Base-by-base conservation (phyloP, 495 filamentous ascomycete species). In the Penicillium odoratum region DNA sequence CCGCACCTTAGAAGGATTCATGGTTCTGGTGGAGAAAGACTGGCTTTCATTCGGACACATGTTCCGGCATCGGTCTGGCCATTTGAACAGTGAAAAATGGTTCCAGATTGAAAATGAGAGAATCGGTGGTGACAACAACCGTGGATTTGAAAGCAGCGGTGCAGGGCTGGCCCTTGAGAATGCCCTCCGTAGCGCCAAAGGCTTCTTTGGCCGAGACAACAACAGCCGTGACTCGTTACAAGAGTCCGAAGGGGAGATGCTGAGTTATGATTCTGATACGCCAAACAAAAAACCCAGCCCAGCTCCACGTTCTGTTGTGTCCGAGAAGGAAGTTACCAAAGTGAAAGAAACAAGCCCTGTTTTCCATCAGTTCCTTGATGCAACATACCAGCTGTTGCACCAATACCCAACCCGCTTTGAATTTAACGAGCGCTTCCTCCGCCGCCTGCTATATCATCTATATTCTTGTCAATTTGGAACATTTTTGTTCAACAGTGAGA, bases 31-130 rank as follows among this genome's bases (percentile, higher is more conserved):
- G 2, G 95, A 98, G 69, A 99, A 99, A 66, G 94, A 99, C 67
- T 99, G 93, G 92, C 78, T 98, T 18, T 93, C 93, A 0, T 99
- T 96, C 70, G 94, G 94, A 7, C 93, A 99, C 69, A 96, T 96
- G 87, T 99, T 98, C 75, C 84, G 90, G 43, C 86, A 95, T 62
- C 86, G 94, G 47, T 90, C 89, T 9, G 94, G 93, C 6, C 88
- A 88, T 59, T 73, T 97, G 40, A 89, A 87, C 59, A 90, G 88
- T 59, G 94, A 98, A 53, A 96, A 95, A 67, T 99, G 93, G 93
- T 99, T 99, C 68, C 81, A 86, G 38, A 85, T 90, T 38, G 89
- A 97, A 71, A 93, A 86, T 55, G 80, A 82, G 59, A 66, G 81
- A 28, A 76, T 82, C 15, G 78, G 77, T 10, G 74, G 80, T n/a